A percentile compares a stretch with the other conserved stretches of the same genome.
Conservation (phyloP, 1,139 yeast species). For the Chernovozyma aurita region DNA sequence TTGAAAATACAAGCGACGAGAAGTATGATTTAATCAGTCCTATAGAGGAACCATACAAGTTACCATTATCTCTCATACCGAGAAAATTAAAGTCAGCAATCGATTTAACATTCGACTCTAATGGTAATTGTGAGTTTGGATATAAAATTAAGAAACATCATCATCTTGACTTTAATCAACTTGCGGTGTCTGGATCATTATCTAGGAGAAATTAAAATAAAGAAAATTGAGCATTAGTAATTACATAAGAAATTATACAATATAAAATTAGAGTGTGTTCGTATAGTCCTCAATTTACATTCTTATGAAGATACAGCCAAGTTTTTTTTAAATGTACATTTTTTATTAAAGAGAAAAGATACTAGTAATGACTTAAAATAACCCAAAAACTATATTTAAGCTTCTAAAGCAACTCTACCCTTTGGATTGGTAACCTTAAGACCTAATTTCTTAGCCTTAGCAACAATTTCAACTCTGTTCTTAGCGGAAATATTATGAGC, state of each 20-base stretch:
- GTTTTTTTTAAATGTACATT: conserved; percentile 10
- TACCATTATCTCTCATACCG: conserved; percentile 4
- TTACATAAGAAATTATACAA: conserved; percentile 2
- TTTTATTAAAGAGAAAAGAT: conserved; percentile 4
- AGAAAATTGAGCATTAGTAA: background rate
- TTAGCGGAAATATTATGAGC: conserved; percentile 98
- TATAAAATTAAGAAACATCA: conserved; percentile 42
- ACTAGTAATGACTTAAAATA: conserved; percentile 9
- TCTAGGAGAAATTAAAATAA: conserved; percentile 10
- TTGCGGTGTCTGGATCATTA: conserved; percentile 24
- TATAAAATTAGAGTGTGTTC: too few species aligned
- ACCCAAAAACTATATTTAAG: conserved; percentile 45
- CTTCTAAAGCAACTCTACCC: conserved; percentile 98
- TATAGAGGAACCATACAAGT: background rate
- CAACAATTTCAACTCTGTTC: conserved; percentile 95
- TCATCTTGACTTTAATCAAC: conserved; percentile 37
- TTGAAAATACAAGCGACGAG: background rate
- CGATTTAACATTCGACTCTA: conserved; percentile 21
- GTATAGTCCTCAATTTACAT: too few species aligned
- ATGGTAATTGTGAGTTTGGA: conserved; percentile 41
- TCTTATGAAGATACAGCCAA: too few species aligned
- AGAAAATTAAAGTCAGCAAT: conserved; percentile 7
- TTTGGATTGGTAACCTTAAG: conserved; percentile 98
- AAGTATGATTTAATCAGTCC: background rate
- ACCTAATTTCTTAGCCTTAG: conserved; percentile 98